Conservation (phyloP, 805 yeast genomes). For the Peterozyma toletana region DNA sequence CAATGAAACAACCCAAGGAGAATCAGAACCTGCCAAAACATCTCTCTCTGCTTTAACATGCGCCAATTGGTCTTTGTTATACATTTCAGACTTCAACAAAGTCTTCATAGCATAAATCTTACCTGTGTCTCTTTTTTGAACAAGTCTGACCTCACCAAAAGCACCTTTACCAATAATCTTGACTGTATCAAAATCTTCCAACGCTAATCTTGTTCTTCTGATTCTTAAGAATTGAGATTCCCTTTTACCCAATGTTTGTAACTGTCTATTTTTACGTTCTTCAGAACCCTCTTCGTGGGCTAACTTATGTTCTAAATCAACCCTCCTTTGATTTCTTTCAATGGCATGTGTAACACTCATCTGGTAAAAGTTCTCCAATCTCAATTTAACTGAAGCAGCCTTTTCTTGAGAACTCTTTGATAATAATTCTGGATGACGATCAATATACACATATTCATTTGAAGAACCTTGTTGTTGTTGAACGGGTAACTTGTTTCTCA, state of each 20-base stretch:
- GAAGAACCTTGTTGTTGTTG: slow-evolving; percentile 12
- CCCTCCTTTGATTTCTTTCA: slow-evolving; percentile 89
- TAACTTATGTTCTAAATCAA: slow-evolving; percentile 72
- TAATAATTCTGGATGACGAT: slow-evolving; percentile 74
- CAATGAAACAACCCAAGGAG: slow-evolving; percentile 83
- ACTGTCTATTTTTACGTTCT: slow-evolving; percentile 78
- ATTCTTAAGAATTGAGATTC: slow-evolving; percentile 83
- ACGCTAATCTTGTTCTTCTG: slow-evolving; percentile 73
- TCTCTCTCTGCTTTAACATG: slow-evolving; percentile 96
- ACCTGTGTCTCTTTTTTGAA: slow-evolving; percentile 88
- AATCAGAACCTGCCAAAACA: slow-evolving; percentile 83
- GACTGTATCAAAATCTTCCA: slow-evolving; percentile 83
- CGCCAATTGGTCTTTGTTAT: slow-evolving; percentile 87
- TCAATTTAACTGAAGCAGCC: slow-evolving; percentile 76
- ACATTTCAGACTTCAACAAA: slow-evolving; percentile 84
- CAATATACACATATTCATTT: slow-evolving; percentile 60
- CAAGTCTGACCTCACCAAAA: slow-evolving; percentile 93
- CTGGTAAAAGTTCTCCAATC: slow-evolving; percentile 78
- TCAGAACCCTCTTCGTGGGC: slow-evolving; percentile 69
- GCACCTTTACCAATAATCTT: slow-evolving; percentile 96
- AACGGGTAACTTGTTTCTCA: slow-evolving; percentile 8
- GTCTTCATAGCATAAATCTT: slow-evolving; percentile 95
- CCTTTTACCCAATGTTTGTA: slow-evolving; percentile 76
- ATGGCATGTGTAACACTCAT: slow-evolving; percentile 86
- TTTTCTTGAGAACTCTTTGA: slow-evolving; percentile 73